Evolutionary conservation across 169 alveolate species (phyloP), one percentile per base, ranked within the genome.

Genomic region (Plasmodium vinckei): DNA sequence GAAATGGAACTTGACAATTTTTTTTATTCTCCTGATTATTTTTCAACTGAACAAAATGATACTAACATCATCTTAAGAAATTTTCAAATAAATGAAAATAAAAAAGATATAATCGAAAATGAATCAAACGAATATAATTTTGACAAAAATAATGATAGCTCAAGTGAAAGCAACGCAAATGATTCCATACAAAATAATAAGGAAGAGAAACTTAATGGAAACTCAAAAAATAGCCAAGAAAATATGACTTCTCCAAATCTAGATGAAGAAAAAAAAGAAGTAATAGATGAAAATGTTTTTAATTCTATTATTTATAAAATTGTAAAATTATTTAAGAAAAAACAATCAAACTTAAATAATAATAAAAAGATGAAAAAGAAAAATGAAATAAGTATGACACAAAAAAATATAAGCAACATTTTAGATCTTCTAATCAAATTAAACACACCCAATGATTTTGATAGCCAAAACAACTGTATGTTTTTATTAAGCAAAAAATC

Each of bases 361-460:
- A 9, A 57, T 7, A 33, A 33, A 3, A 33, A 33, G 3, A 73
- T 1, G 0, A 54, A 65, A 7, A 23, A 10, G 12, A 25, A 57
- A 17, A 65, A 25, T 15, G 82, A 65, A 27, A 39, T 84, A 10
- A 54, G 46, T 42, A 70, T 5, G 49, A 59, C 57, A 13, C 46
- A 70, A 59, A 54, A 69, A 57, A 68, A 49, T 54, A 47, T 86
- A 57, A 23, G 42, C 6, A 53, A 70, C 54, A 27, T 46, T 7
- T 53, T 86, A 42, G 87, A 86, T 69, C 57, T 86, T 70, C 13
- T 70, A 15, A 70, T 86, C 12, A 59, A 72, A 33, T 23, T 86
- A 9, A 9, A 9, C 59, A 1, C 23, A 1, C 3, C 13, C 59
- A 15, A 0, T 13, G 6, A 51, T 51, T 15, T 15, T 51, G 6